Evolutionary conservation across 139 green algal genomes (phyloP), one percentile per base, ranked within the genome.

Genomic region (Chlorella sp.): DNA sequence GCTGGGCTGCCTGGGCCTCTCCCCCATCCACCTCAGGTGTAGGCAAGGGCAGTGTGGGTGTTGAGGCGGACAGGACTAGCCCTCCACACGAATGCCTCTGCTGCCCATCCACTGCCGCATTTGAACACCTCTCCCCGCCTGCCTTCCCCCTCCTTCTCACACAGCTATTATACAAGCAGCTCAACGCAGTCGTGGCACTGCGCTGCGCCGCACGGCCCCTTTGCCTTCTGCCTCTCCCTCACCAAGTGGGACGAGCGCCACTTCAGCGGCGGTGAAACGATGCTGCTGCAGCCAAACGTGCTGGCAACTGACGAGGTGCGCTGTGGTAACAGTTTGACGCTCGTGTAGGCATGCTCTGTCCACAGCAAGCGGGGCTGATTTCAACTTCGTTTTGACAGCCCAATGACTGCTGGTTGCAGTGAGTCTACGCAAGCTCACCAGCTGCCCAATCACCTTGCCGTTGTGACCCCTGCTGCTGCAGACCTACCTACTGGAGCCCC

Each of bases 221-320:
- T 92, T 83, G 94, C 94, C 5, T 98, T 96, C 83, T 93, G 96
- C 65, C 89, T 96, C 1, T 94, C 88, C 11, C 88, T 98, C 4
- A 97, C 95, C 47, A 73, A 90, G 13, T 95, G 91, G 89, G 91
- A 94, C 3, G 56, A 76, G 25, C 78, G 92, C 1, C 34, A 65
- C 34, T 96, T 96, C 82, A 85, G 32, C 18, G 92, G 95, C 32
- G 95, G 95, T 4, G 95, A 97, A 86, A 96, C 93, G 39, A 84
- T 90, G 65, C 47, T 80, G 44, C 44, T 80, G 39, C 76, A 92
- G 69, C 91, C 92, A 0, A 63, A 88, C 7, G 80, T 93, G 64
- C 26, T 74, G 17, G 65, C 34, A 6, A 72, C 65, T 23, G 65
- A 72, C 32, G 65, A 72, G 65, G 65, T 72, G 65, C 25, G 65